These are phyloP conservation scores for Tolypocladium tundrense DNA, from an alignment of 2,329 filamentous ascomycete species.

Conservation along the genomic window DNA sequence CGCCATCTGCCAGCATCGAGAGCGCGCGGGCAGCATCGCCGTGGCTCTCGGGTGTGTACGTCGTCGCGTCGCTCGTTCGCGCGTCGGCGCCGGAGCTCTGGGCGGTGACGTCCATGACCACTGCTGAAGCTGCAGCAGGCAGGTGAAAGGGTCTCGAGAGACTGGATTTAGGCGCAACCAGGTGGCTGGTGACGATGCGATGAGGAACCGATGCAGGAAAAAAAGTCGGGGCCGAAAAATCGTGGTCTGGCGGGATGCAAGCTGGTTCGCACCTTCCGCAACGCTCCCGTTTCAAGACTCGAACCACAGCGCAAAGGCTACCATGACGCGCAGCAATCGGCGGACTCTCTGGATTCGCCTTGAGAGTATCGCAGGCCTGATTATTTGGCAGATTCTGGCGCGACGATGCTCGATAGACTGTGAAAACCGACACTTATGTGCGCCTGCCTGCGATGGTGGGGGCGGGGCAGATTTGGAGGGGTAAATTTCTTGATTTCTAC, in stretches of 20 bases:
- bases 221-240: background rate
- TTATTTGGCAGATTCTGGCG: background rate
- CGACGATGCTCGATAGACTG: background rate
- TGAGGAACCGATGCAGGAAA: background rate
- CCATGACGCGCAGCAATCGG: background rate
- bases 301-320: background rate
- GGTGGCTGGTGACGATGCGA: background rate
- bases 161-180: background rate
- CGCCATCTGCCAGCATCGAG: slow-evolving; percentile 4
- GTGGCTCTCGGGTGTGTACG: slow-evolving; percentile 1
- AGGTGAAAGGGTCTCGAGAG: background rate
- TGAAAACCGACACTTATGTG: background rate
- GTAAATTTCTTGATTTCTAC: background rate
- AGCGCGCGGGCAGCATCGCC: slow-evolving; percentile 4
- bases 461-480: background rate
- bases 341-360: background rate
- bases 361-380: background rate
- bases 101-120: background rate
- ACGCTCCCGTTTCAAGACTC: background rate
- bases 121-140: background rate
- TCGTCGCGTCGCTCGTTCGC: background rate
- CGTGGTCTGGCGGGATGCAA: background rate
- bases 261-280: background rate
- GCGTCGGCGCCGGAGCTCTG: background rate
- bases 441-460: background rate